Base-by-base conservation (phyloP, 441 rosid species). In the Adansonia gregorii region DNA sequence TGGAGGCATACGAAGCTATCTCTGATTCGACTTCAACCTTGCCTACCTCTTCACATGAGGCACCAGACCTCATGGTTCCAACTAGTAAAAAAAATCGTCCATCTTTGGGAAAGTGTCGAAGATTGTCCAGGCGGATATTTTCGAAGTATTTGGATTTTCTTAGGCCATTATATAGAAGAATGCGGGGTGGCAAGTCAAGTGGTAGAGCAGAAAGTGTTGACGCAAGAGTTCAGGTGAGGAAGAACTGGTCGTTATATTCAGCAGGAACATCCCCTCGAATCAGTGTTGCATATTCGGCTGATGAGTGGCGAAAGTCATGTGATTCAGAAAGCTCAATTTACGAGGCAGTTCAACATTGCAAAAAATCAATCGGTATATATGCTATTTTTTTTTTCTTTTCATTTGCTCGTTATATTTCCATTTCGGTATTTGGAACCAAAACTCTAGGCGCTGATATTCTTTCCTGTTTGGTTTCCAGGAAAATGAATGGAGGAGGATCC, bases 281-380 rank as follows among this genome's bases (percentile, higher is more conserved):
- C 69, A 93, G 99, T 76, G 88, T 88, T 2, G 89, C 90, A 3
- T 90, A 76, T 81, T 81, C 93, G 1, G 84, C 84, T n/a, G 92
- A 91, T 60, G 86, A 86, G 68, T 89, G 97, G 93, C 84, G 98
- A 45, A 86, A 80, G 75, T 95, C 99, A 22, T 95, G 98, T 64
- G 98, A 93, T 76, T 95, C 99, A 0, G 98, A 95, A 68, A 90
- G 93, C 86, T 93, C 99, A 15, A 95, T 93, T 45, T 87, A 93
- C 49, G 99, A 95, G 73, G 99, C 99, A n/a, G 98, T 95, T 77
- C 97, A 93, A 68, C 98, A 95, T 85, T 95, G 99, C 90, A 95
- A 95, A 80, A 89, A 88, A 89, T 95, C 99, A 66, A 85, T 89
- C 9, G 98, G 98, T 88, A 83, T 24, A 24, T 24, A 24, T 58